Evolutionary conservation across 75 land plant species (phyloP).

Genomic region (Pinus tabuliformis): DNA sequence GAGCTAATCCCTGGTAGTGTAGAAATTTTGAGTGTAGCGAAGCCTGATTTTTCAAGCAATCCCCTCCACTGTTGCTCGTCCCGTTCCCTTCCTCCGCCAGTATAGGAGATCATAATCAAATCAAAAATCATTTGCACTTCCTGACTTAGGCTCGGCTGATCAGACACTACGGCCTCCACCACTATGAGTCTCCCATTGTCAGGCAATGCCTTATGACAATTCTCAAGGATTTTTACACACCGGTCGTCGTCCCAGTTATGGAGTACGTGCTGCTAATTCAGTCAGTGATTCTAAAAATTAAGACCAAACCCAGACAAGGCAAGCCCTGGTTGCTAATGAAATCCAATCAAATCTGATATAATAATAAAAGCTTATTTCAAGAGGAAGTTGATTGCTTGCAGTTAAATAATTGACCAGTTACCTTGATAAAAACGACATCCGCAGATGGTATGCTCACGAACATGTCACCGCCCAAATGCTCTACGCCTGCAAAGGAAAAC

Average conservation of each 20-base stretch:
- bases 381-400: too few relatives aligned
- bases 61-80: constrained; percentile 7
- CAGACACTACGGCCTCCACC: constrained; percentile 9
- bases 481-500: not conserved
- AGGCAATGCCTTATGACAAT: constrained; percentile 21
- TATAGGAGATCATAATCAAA: constrained; percentile 17
- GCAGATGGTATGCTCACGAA: constrained; percentile 7
- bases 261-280: constrained; percentile 17
- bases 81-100: constrained; percentile 16
- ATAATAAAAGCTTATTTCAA: not conserved
- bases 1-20: not conserved
- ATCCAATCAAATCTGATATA: too few relatives aligned
- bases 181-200: constrained; percentile 22
- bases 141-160: not conserved
- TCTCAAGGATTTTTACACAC: constrained; percentile 28
- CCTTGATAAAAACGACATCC: constrained; percentile 14
- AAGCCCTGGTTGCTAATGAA: too few relatives aligned
- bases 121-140: constrained; percentile 7
- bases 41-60: constrained; percentile 19
- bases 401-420: not conserved
- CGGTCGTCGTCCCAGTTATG: constrained; percentile 33
- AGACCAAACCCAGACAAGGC: not conserved
- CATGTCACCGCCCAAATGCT: constrained; percentile 10
- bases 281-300: not conserved
- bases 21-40: not conserved